Conservation (phyloP, 257 asterid species). For the Rhazya stricta region DNA sequence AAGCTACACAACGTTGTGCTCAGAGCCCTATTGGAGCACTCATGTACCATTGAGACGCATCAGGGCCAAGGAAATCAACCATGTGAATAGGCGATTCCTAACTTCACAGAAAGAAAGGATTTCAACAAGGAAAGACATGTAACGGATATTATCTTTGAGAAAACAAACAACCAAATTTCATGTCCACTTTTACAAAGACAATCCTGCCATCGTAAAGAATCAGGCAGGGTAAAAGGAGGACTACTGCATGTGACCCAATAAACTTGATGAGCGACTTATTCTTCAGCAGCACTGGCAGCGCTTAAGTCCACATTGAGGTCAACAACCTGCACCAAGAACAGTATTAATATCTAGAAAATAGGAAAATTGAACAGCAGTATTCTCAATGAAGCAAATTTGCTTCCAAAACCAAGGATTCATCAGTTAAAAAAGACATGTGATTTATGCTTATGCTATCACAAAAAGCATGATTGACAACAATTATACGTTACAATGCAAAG, state of each 20-base stretch:
- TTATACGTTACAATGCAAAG: neutral
- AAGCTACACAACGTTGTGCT: too few species aligned
- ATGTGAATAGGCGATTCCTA: neutral
- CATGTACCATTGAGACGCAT: neutral
- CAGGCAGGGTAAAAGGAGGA: slow-evolving; percentile 10
- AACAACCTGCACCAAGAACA: slow-evolving; percentile 25
- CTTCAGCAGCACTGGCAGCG: slow-evolving; percentile 51
- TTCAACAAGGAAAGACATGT: neutral
- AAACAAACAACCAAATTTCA: slow-evolving; percentile 10
- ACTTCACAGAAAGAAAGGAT: neutral
- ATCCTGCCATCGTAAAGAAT: slow-evolving; percentile 14
- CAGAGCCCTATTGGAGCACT: neutral
- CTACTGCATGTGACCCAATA: slow-evolving; percentile 2
- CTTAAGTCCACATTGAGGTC: slow-evolving; percentile 46
- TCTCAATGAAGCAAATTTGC: neutral
- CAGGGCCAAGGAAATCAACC: neutral
- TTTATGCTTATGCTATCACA: neutral
- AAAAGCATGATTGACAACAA: neutral
- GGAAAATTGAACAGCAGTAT: neutral
- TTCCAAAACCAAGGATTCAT: neutral
- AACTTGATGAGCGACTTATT: slow-evolving; percentile 22
- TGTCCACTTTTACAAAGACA: slow-evolving; percentile 16
- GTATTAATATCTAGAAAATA: neutral
- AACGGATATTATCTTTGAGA: neutral
- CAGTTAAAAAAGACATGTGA: neutral